Evolutionary conservation across 352 stramenopile species (phyloP).

Genomic region (Peronospora tabacina): DNA sequence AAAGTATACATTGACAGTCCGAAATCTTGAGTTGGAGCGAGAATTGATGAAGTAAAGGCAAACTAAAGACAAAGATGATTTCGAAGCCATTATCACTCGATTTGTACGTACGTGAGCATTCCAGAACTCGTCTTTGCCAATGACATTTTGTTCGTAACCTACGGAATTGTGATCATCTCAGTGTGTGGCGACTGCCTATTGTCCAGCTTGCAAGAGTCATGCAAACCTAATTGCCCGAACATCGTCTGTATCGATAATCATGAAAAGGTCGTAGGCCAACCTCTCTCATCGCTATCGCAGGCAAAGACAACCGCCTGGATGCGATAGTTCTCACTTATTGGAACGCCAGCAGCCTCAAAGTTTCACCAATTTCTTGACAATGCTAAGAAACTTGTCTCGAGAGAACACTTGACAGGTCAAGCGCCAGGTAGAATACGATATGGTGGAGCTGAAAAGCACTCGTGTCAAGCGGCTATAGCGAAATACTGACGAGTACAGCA

Average conservation of each 20-base stretch:
- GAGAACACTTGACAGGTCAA: too few species aligned
- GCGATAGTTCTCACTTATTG: too few species aligned
- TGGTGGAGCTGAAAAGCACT: too few species aligned
- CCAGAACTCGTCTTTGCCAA: slow-evolving; percentile 74
- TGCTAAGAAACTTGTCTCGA: too few species aligned
- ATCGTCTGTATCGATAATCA: slow-evolving; percentile 55
- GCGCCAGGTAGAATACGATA: too few species aligned
- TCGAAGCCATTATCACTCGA: background rate
- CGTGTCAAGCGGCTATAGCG: too few species aligned
- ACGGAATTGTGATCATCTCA: slow-evolving; percentile 55
- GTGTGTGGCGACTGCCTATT: slow-evolving; percentile 53
- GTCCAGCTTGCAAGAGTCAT: slow-evolving; percentile 61
- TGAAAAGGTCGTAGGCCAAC: slow-evolving; percentile 47
- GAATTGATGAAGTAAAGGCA: slow-evolving; percentile 56
- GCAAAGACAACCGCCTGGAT: too few species aligned
- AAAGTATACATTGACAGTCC: slow-evolving; percentile 60
- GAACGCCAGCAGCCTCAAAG: too few species aligned
- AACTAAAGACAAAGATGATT: background rate
- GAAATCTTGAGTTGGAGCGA: slow-evolving; percentile 72
- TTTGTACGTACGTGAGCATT: slow-evolving; percentile 13
- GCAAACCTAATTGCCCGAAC: slow-evolving; percentile 64
- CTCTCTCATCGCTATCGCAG: too few species aligned
- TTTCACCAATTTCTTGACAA: too few species aligned
- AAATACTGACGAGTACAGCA: too few species aligned
- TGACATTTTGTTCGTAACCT: slow-evolving; percentile 64